Conservation (phyloP, 73 alveolate species). For the Paramecium biaurelia region DNA sequence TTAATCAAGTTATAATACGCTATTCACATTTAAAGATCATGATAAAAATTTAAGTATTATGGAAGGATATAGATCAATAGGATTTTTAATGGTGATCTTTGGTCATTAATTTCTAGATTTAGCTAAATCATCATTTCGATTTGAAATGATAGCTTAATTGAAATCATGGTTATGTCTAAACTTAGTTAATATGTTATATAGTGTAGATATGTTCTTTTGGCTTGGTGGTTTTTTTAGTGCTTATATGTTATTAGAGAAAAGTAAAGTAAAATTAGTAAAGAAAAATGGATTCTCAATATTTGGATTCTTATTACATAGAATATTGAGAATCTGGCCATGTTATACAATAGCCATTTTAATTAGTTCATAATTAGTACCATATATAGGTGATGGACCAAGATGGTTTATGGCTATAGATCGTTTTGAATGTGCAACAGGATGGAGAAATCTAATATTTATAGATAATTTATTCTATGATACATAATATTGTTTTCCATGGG, state of each 20-base stretch:
- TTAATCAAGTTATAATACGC: not conserved
- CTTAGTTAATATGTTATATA: slow-evolving; percentile 45
- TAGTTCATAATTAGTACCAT: slow-evolving; percentile 32
- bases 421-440: slow-evolving; percentile 24
- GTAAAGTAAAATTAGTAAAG: not conserved
- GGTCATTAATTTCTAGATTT: slow-evolving; percentile 54
- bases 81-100: slow-evolving; percentile 41
- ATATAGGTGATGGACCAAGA: slow-evolving; percentile 53
- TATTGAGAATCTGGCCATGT: slow-evolving; percentile 62
- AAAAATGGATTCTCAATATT: not conserved
- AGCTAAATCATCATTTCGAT: not conserved
- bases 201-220: slow-evolving; percentile 65
- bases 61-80: slow-evolving; percentile 52
- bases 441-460: slow-evolving; percentile 47
- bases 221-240: slow-evolving; percentile 61
- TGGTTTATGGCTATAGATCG: slow-evolving; percentile 26
- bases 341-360: slow-evolving; percentile 43
- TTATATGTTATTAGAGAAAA: not conserved
- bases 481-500: slow-evolving; percentile 59
- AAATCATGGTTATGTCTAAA: slow-evolving; percentile 7
- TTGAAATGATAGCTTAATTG: not conserved
- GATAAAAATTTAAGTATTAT: slow-evolving; percentile 26
- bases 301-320: slow-evolving; percentile 14
- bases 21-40: not conserved
- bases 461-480: slow-evolving; percentile 42